Evolutionary conservation across 73 alveolate species (phyloP).

Genomic region (Breviolum minutum): DNA sequence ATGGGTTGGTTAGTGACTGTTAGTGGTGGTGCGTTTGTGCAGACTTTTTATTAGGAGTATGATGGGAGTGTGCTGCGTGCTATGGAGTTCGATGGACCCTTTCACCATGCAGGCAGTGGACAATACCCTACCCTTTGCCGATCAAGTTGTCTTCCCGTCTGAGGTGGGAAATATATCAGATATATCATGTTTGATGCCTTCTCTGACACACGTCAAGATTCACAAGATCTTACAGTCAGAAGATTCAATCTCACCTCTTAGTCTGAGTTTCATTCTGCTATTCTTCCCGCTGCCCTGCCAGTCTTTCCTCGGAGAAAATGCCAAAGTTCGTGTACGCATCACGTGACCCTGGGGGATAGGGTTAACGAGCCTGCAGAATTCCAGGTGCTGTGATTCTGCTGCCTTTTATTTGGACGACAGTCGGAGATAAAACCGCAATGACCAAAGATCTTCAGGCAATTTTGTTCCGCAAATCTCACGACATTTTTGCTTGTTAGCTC

Average conservation of each 20-base stretch:
- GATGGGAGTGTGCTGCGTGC: too few species aligned
- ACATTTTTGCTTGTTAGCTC: not conserved
- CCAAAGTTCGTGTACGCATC: constrained; percentile 71
- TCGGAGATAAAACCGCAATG: too few species aligned
- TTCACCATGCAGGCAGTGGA: constrained; percentile 60
- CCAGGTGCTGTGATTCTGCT: too few species aligned
- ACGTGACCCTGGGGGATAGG: constrained; percentile 27
- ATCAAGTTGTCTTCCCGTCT: constrained; percentile 78
- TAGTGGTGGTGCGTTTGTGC: too few species aligned
- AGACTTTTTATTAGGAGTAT: too few species aligned
- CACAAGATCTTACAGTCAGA: not conserved
- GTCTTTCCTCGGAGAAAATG: constrained; percentile 87
- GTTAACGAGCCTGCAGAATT: not conserved
- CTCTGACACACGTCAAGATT: not conserved
- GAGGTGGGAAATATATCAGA: not conserved
- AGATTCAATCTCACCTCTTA: not conserved
- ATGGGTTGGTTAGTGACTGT: too few species aligned
- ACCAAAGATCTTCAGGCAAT: not conserved
- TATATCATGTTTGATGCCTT: not conserved
- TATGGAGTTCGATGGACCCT: not conserved
- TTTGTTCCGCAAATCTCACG: not conserved
- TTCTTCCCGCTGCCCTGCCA: not conserved
- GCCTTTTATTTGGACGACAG: too few species aligned
- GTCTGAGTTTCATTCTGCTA: too few species aligned
- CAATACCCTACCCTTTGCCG: constrained; percentile 76